Evolutionary conservation across 2,329 filamentous ascomycete genomes (phyloP), one percentile per base, ranked within the genome.

Genomic region (Hypomyces perniciosus): DNA sequence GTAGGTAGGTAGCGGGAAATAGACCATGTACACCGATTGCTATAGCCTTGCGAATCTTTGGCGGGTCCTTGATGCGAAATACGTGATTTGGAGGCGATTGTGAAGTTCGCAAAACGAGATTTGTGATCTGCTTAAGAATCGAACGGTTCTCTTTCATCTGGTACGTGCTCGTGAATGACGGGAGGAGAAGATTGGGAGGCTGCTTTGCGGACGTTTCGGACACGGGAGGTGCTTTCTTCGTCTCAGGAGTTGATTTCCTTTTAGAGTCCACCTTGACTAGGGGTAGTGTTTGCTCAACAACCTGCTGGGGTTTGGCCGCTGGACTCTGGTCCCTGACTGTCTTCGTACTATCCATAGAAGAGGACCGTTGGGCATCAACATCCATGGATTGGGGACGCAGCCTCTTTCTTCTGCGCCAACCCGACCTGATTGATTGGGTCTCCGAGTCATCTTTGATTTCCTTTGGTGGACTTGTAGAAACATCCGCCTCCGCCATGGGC

Each of bases 21-120:
- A 95, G 86, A 1, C 93, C 93, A 66, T 99, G 93, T 1, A 99
- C 83, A 37, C 93, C 93, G 58, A 99, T 96, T 1, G 91, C 90
- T 5, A 99, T 77, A 9, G 93, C 93, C 58, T 86, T 93, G 62
- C 83, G 89, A 43, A 97, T 83, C 57, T 80, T 86, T 1, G 83
- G 86, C 0, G 81, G 76, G 6, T 87, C 81, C 41, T 83, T 83
- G 6, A 82, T 71, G 31, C 89, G 78, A 57, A 83, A 85, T 5
- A 96, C 82, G 65, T 96, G 88, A 45, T 80, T 84, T 12, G 77
- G 76, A 4, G 80, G 74, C 6, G 76, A 67, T 45, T 84, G 78
- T 39, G 77, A 74, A 1, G 77, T 74, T 30, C 77, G 72, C 8
- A 84, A 69, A 3, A 86, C 65, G 48, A 87, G 63, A 65, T 79